Base-by-base conservation (phyloP, 371 early-diverging fungal species). In the Batrachochytrium dendrobatidis region DNA sequence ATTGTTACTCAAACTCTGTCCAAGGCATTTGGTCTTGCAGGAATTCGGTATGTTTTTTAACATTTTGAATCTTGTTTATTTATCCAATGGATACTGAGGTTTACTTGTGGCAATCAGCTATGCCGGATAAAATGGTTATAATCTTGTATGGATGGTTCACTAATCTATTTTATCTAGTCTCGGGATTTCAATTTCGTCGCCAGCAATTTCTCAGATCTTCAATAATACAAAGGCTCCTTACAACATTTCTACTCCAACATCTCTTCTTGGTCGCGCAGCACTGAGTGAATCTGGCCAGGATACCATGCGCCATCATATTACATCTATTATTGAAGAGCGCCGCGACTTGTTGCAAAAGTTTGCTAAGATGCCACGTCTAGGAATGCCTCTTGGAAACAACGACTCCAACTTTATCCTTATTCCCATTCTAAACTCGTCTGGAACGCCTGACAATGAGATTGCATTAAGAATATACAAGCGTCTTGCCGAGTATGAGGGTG, bases 181-280 rank as follows among this genome's bases (percentile, higher is more conserved):
- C 51, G 98, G 98, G 46, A 78, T 95, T 55, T 87, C 91, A n/a
- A 82, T 92, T 53, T 82, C 88, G 3, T 70, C 84, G 43, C 82
- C 88, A 5, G 86, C 84, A 54, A 71, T 96, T 50, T 88, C 95
- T 24, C 74, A 74, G 30, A 81, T 92, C 60, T 81, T 98, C 71
- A 97, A 97, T 77, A 91, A 90, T 46, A 86, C 93, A 48, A 98
- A 98, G 72, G 95, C 98, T 15, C 98, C 98, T 8, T 98, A 98
- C 80, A 97, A 94, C 72, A 88, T 98, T 57, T 87, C 88, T 43
- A 87, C 92, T 12, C 85, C 88, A 32, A 89, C 94, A 22, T 86
- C 92, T 53, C 62, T 79, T 18, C 71, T 90, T 34, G 96, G 90
- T 18, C 76, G 75, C 53, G 73, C 85, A 8, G 94, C 95, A 0